Evolutionary conservation across 139 green algal species (phyloP), one percentile per base, ranked within the genome.

Genomic region (Desmodesmus armatus): DNA sequence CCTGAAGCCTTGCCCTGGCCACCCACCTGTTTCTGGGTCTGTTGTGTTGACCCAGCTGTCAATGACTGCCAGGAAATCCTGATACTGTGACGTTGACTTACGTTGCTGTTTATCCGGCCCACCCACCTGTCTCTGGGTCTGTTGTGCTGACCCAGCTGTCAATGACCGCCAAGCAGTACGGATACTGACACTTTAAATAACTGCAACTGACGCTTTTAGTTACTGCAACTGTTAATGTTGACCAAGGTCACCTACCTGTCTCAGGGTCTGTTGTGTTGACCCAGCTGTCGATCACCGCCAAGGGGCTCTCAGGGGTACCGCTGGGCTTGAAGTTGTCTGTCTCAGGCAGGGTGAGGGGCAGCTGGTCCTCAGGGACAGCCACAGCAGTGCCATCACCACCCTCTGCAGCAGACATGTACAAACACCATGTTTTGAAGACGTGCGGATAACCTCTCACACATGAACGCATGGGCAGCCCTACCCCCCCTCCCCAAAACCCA

Each of bases 291-390:
- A 94, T 88, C 25, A 94, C 96, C 31, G 96, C 94, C 17, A 99
- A 88, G 13, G 96, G 96, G 13, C 91, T 92, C 76, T 99, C 94
- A 27, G 92, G 88, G 5, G 88, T 96, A 19, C 95, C 96, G 33
- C 75, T 95, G 76, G 97, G 97, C 70, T 96, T 95, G 93, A 98
- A 99, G 72, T 96, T 84, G 55, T 98, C 95, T 0, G 91, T 96
- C 6, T 96, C 91, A 0, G 97, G 97, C 65, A 99, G 91, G 27
- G 69, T 62, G 31, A 99, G 86, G 1, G 97, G 97, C 53, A 99
- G 93, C n/a, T 96, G 80, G 0, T 67, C 79, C 88, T 98, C 96
- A 15, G 88, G 75, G 1, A 99, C 78, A 0, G 94, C 63, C 17
- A 96, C 85, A 0, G 95, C 77, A 44, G 7, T 43, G 53, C 85